These are phyloP conservation scores for Tetraselmis striata DNA, from an alignment of 139 green algal genomes.

Conservation along the genomic window DNA sequence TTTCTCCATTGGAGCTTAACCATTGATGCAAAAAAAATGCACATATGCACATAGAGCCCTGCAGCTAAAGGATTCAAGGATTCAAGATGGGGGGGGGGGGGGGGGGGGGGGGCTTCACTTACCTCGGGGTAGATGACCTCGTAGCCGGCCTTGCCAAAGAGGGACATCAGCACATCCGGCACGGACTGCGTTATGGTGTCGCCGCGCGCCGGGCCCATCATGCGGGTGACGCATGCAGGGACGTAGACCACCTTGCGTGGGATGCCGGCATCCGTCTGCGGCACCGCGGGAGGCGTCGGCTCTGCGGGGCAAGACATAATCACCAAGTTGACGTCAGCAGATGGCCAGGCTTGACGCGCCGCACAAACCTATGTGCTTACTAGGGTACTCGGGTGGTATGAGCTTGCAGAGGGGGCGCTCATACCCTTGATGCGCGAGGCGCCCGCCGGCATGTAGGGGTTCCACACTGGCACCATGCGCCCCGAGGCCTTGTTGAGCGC, in stretches of 20 bases:
- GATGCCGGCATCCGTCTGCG: slow-evolving; percentile 13
- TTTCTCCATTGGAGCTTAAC: no score
- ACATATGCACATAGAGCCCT: no score
- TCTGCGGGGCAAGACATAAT: no score
- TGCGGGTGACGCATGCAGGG: slow-evolving; percentile 86
- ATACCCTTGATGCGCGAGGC: slow-evolving; percentile 38
- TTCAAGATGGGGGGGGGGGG: not conserved
- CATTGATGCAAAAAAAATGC: no score
- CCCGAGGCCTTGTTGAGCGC: slow-evolving; percentile 63
- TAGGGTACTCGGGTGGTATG: not conserved
- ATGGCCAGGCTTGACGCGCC: slow-evolving; percentile 43
- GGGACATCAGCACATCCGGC: slow-evolving; percentile 84
- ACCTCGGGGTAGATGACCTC: slow-evolving; percentile 83
- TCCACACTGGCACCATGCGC: slow-evolving; percentile 83
- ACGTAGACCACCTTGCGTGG: slow-evolving; percentile 84
- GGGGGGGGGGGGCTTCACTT: not conserved
- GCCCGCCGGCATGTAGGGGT: slow-evolving; percentile 90
- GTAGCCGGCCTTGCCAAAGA: slow-evolving; percentile 78
- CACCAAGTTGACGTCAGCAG: no score
- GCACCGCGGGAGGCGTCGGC: slow-evolving; percentile 4
- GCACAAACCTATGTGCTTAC: no score
- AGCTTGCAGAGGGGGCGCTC: slow-evolving; percentile 1
- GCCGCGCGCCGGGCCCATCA: slow-evolving; percentile 77
- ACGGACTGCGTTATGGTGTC: slow-evolving; percentile 69
- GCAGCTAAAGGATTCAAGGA: no score